These are phyloP conservation scores for Eimeria sp. DNA, from an alignment of 169 alveolate genomes.

Conservation along the genomic window DNA sequence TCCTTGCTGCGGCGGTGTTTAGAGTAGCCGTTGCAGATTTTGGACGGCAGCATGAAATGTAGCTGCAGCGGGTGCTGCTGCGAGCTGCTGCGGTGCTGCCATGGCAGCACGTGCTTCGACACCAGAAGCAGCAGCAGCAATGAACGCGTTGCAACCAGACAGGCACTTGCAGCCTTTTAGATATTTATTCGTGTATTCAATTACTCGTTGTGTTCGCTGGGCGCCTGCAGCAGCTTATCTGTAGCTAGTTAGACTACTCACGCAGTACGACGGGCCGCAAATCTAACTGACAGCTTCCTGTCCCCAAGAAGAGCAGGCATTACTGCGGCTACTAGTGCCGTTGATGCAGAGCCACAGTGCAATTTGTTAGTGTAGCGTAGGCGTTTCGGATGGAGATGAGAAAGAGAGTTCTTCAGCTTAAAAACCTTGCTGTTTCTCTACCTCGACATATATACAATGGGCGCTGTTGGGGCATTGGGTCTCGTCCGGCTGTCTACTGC, in stretches of 20 bases:
- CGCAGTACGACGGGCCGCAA: too few relatives aligned
- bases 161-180: background rate
- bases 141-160: background rate
- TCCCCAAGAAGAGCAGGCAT: too few relatives aligned
- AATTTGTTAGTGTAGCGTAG: too few relatives aligned
- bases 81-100: background rate
- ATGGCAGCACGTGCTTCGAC: background rate
- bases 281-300: too few relatives aligned
- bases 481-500: too few relatives aligned
- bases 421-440: too few relatives aligned
- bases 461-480: too few relatives aligned
- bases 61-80: background rate
- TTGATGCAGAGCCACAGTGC: too few relatives aligned
- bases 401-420: too few relatives aligned
- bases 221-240: background rate
- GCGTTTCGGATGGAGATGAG: too few relatives aligned
- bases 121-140: conserved; percentile 45
- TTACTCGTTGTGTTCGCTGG: background rate
- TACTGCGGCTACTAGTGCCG: too few relatives aligned
- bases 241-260: background rate
- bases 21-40: background rate
- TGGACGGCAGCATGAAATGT: background rate
- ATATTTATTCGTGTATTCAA: background rate
- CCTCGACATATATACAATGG: too few relatives aligned
- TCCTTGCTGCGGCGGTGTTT: background rate